These are phyloP conservation scores for Acer campestre DNA, from an alignment of 345 rosid genomes.

Conservation along the genomic window DNA sequence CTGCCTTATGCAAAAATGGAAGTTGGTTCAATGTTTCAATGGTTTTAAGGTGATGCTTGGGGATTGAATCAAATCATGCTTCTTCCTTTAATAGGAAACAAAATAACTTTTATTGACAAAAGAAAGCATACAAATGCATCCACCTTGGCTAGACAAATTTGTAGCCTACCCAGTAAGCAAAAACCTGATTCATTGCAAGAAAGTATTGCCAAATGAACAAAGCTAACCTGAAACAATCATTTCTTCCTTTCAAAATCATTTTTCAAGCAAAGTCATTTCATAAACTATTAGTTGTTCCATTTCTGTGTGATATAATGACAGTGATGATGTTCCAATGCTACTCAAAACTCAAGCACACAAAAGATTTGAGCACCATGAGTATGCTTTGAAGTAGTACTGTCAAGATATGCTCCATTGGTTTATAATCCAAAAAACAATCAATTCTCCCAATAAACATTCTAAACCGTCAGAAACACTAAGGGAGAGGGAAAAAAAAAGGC, in stretches of 20 bases:
- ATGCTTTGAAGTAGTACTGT: background rate
- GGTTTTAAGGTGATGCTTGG: background rate
- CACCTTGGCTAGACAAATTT: background rate
- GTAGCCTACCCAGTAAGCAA: background rate
- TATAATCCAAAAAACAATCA: constrained; percentile 8
- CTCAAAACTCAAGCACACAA: background rate
- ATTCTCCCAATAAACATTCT: background rate
- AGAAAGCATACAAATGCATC: background rate
- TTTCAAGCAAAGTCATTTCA: background rate
- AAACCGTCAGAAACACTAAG: background rate
- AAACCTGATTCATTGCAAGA: background rate
- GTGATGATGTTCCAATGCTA: background rate
- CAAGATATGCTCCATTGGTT: background rate
- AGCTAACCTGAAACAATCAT: background rate
- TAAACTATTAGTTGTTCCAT: background rate
- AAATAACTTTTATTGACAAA: background rate
- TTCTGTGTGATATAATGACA: background rate
- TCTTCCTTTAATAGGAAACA: background rate
- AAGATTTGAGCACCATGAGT: background rate
- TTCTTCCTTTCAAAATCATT: background rate
- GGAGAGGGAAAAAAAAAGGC: background rate
- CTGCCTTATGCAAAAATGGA: constrained; percentile 8
- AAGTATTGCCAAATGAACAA: background rate
- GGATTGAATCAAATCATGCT: background rate
- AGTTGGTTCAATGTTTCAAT: background rate